Evolutionary conservation across 2,329 filamentous ascomycete species (phyloP).

Genomic region (Amphichorda felina): DNA sequence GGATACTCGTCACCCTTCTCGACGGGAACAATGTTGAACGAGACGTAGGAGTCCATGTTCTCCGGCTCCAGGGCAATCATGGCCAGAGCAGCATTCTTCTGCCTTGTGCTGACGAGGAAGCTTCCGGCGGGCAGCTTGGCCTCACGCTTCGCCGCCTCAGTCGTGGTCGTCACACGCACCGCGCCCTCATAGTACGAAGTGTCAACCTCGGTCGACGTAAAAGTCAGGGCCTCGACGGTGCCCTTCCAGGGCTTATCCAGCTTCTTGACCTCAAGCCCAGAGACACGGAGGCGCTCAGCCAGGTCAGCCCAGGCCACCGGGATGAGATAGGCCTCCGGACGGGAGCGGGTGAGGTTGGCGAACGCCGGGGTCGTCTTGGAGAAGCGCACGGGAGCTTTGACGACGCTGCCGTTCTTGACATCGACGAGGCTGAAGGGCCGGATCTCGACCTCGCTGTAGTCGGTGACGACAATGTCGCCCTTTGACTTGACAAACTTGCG

Average conservation of each 20-base stretch:
- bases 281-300: slow-evolving; percentile 11
- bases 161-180: slow-evolving; percentile 10
- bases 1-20: slow-evolving; percentile 16
- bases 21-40: slow-evolving; percentile 16
- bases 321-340: slow-evolving; percentile 17
- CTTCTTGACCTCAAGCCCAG: slow-evolving; percentile 13
- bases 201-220: slow-evolving; percentile 10
- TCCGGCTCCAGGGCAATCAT: slow-evolving; percentile 18
- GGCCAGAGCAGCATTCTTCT: slow-evolving; percentile 17
- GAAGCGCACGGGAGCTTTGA: slow-evolving; percentile 13
- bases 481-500: slow-evolving; percentile 12
- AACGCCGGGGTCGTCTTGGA: slow-evolving; percentile 14
- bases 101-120: slow-evolving; percentile 17
- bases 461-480: slow-evolving; percentile 16
- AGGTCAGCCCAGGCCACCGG: slow-evolving; percentile 15
- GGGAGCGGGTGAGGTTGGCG: slow-evolving; percentile 16
- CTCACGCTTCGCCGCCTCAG: slow-evolving; percentile 7
- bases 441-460: slow-evolving; percentile 10
- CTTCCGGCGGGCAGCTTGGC: slow-evolving; percentile 14
- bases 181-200: slow-evolving; percentile 14
- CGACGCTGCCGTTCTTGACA: slow-evolving; percentile 12
- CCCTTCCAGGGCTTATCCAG: slow-evolving; percentile 10
- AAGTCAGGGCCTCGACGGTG: slow-evolving; percentile 14
- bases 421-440: slow-evolving; percentile 14
- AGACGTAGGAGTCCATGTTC: slow-evolving; percentile 18